Evolutionary conservation across 202 grass and related monocot genomes (phyloP).

Genomic region (Elaeis oleifera): DNA sequence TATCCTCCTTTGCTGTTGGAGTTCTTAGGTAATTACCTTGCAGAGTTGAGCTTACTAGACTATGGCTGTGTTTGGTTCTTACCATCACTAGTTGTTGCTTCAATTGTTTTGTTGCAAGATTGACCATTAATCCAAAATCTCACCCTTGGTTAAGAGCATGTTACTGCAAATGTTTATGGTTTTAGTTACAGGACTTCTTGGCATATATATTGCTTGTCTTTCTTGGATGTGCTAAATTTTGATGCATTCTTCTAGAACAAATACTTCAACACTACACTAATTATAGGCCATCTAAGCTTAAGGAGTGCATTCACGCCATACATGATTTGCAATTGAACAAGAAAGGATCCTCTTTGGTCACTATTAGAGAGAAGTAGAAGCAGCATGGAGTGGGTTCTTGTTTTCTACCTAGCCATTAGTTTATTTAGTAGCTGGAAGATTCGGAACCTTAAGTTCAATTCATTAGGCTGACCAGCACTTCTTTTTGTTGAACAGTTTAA

Average conservation of each 20-base stretch:
- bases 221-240: constrained; percentile 18
- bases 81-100: constrained; percentile 75
- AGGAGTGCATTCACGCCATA: constrained; percentile 50
- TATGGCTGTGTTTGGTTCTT: constrained; percentile 65
- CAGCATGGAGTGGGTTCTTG: constrained; percentile 45
- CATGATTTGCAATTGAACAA: constrained; percentile 71
- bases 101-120: constrained; percentile 54
- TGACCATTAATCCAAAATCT: constrained; percentile 46
- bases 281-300: constrained; percentile 61
- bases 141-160: constrained; percentile 67
- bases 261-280: constrained; percentile 50
- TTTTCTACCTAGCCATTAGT: no score
- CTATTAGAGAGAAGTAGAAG: constrained; percentile 81
- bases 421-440: no score
- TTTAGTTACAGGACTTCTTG: neutral
- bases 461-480: neutral
- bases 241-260: constrained; percentile 32
- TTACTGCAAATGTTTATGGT: neutral
- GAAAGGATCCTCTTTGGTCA: constrained; percentile 31
- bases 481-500: constrained; percentile 51
- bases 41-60: constrained; percentile 75
- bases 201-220: neutral
- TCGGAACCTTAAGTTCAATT: neutral
- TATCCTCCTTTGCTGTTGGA: constrained; percentile 41
- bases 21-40: constrained; percentile 61